Base-by-base conservation (phyloP, 2,329 filamentous ascomycete species). In the Fusarium staphyleae region DNA sequence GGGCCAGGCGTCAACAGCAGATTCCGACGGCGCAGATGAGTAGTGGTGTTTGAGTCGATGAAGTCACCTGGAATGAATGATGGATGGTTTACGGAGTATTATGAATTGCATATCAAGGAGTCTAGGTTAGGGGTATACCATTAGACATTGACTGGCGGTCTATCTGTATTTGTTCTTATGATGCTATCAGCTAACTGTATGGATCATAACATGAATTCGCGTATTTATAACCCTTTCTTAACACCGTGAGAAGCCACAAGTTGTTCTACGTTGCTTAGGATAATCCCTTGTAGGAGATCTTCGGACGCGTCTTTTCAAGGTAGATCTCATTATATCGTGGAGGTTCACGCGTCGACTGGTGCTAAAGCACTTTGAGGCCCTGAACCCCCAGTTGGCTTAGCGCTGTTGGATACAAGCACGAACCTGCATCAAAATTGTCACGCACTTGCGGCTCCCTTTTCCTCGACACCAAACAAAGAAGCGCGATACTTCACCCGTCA, bases 1-100 rank as follows among this genome's bases (percentile, higher is more conserved):
- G 84, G 83, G 4, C 77, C 82, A 15, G 81, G 77, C 2, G 76
- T 78, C 66, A 81, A 81, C 52, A 86, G 83, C 69, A 78, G 78
- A 46, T 88, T 87, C 68, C 77, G 84, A 49, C 75, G 85, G 56
- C 77, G 78, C 65, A 65, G 70, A 34, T 75, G 52, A 61, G 33
- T 8, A 8, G 3, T 5, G 33, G 43, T 13, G 11, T 30, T 30
- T 13, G n/a, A 10, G n/a, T 34, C 7, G 16, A 8, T 16, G 32
- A 14, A 4, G n/a, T 7, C n/a, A 14, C 13, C 16, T 16, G 13
- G 32, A 7, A 18, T 19, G 13, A 47, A 24, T 22, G 33, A 34
- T 16, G 35, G 33, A 49, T 36, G 43, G 30, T 18, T 51, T 42
- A n/a, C n/a, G n/a, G n/a, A n/a, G n/a, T n/a, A 30, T 59, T 34